Conservation (phyloP, 2,329 filamentous ascomycete species). For the Aspergillus sp. region DNA sequence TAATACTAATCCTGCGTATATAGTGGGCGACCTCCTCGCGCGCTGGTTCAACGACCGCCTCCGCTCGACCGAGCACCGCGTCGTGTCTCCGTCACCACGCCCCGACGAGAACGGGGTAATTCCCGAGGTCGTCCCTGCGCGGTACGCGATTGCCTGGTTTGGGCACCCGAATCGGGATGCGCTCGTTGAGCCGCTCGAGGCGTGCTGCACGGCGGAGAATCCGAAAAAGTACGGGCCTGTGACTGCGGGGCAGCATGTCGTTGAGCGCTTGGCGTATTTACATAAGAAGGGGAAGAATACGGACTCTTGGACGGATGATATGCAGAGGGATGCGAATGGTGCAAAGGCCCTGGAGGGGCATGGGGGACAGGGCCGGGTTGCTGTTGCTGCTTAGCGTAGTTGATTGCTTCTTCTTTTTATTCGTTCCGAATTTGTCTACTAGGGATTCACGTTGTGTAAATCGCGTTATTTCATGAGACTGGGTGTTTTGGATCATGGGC, state of each 20-base stretch:
- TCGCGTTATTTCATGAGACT: too few species aligned
- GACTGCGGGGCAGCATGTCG: slow-evolving; percentile 12
- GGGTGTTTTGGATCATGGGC: too few species aligned
- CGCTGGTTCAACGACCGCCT: slow-evolving; percentile 16
- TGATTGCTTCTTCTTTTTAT: not conserved
- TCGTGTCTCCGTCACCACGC: slow-evolving; percentile 1
- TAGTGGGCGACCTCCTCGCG: slow-evolving; percentile 14
- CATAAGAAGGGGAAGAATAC: slow-evolving; percentile 11
- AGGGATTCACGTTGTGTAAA: too few species aligned
- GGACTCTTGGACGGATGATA: slow-evolving; percentile 15
- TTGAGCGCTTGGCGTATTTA: slow-evolving; percentile 12
- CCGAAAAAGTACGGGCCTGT: slow-evolving; percentile 8
- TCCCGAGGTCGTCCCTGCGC: not conserved
- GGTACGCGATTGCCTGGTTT: slow-evolving; percentile 17
- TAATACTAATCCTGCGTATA: not conserved
- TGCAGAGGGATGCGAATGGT: slow-evolving; percentile 1
- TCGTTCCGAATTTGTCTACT: not conserved
- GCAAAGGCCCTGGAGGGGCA: not conserved
- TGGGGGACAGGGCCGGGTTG: not conserved
- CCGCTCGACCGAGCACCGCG: slow-evolving; percentile 10
- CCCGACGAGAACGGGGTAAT: slow-evolving; percentile 3
- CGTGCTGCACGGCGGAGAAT: slow-evolving; percentile 9
- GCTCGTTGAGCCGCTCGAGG: slow-evolving; percentile 7
- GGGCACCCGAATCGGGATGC: slow-evolving; percentile 16
- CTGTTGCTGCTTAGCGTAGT: not conserved